Base-by-base conservation (phyloP, 441 rosid species). In the Biscutella laevigata region DNA sequence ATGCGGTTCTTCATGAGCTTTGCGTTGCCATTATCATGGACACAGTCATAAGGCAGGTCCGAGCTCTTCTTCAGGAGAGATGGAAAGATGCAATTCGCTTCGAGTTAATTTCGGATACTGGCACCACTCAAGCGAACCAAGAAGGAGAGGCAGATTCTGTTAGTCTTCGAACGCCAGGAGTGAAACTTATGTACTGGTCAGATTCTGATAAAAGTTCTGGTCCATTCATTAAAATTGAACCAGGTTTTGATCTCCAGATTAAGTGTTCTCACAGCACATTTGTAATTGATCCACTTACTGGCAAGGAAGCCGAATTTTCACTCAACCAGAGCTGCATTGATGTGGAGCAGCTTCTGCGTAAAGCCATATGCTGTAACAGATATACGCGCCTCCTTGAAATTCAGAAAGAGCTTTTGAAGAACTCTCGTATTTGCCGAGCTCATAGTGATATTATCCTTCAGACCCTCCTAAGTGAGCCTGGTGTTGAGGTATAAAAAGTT, bases 41-140 rank as follows among this genome's bases (percentile, higher is more conserved):
- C 75, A 89, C 99, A 33, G 94, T 89, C 58, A 73, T 84, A 65
- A 81, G 91, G 70, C 99, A 94, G 73, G 96, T 89, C 14, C 90
- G 83, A 67, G 77, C 78, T 56, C 88, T 89, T 37, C 82, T 88
- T 29, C 90, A 67, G 48, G 97, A 96, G 41, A 80, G 97, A 73
- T 94, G 97, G 99, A 94, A 80, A 76, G 97, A 84, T 75, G 87
- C 94, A 44, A 83, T 94, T 68, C 81, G 88, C 36, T 89, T 86
- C 61, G 97, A 89, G 33, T 66, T 86, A 53, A 81, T 86, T 58
- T 79, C 86, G 34, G 97, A 88, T 57, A 77, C 82, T 56, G 73
- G 77, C 64, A 71, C 86, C 52, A 12, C 64, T 7, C 79, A 67
- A 70, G 63, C 57, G 41, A 86, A 68, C 75, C 94, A 80, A 73